A percentile compares a stretch with the other conserved stretches of the same genome.
phyloP scores from a whole-genome alignment of 208 protist genomes.

The Entamoeba dispar region DNA sequence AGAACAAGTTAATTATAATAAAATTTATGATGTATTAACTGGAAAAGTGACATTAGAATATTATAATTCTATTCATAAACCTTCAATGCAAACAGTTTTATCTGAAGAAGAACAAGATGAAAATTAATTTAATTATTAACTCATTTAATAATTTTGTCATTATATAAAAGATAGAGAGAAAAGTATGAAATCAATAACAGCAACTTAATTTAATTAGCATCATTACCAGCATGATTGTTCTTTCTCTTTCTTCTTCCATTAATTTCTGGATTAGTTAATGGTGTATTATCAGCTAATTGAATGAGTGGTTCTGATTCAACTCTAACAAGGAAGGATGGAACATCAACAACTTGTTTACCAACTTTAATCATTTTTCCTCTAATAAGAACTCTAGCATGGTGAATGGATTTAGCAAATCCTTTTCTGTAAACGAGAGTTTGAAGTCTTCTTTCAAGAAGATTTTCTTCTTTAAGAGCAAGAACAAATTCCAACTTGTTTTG shows the following conservation, averaged over 20 bases:
- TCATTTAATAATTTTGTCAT: too few species aligned
- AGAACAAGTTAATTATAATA: not conserved
- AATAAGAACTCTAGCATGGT: too few species aligned
- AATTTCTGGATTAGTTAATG: not conserved
- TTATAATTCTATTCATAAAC: not conserved
- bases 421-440: too few species aligned
- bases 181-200: too few species aligned
- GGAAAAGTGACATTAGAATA: not conserved
- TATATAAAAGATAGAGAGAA: too few species aligned
- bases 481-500: conserved; percentile 99
- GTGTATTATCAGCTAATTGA: not conserved
- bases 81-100: not conserved
- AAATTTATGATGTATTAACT: not conserved
- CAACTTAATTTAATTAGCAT: too few species aligned
- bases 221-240: not conserved
- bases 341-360: conserved; percentile 94
- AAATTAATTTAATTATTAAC: not conserved
- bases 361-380: conserved; percentile 94
- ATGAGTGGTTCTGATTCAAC: conserved; percentile 59
- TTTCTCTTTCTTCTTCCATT: not conserved
- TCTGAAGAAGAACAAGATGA: not conserved
- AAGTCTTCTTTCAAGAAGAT: too few species aligned
- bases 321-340: conserved; percentile 94
- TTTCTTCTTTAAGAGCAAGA: conserved; percentile 87
- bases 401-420: too few species aligned